These are phyloP conservation scores for Hypoxylon trugodes DNA, from an alignment of 495 filamentous ascomycete genomes.

Conservation along the genomic window DNA sequence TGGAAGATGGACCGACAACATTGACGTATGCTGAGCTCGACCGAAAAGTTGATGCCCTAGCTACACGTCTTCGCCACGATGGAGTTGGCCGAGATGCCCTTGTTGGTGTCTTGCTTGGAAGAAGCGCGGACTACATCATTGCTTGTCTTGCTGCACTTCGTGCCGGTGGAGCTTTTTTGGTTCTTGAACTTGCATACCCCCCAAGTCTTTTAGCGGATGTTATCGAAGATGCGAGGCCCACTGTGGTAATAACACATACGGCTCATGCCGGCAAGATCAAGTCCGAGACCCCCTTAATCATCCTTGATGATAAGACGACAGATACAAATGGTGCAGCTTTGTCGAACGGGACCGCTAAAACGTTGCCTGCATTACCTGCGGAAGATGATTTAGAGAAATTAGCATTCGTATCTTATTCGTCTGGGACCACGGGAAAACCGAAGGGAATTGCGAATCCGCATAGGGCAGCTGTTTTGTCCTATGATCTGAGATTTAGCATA, in stretches of 20 bases:
- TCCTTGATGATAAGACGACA: slow-evolving; percentile 57
- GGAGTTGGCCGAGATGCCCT: slow-evolving; percentile 69
- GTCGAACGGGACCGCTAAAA: slow-evolving; percentile 49
- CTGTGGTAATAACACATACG: slow-evolving; percentile 66
- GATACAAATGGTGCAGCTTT: slow-evolving; percentile 32
- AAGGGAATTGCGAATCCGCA: slow-evolving; percentile 77
- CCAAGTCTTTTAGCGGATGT: slow-evolving; percentile 70
- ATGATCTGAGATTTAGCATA: slow-evolving; percentile 68
- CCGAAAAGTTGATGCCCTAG: slow-evolving; percentile 61
- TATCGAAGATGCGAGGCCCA: slow-evolving; percentile 69
- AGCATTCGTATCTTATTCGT: slow-evolving; percentile 72
- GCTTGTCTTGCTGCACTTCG: slow-evolving; percentile 71
- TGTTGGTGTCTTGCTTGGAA: slow-evolving; percentile 71
- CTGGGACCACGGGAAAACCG: slow-evolving; percentile 72
- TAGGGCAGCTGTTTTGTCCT: slow-evolving; percentile 69
- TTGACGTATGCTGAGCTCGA: slow-evolving; percentile 72
- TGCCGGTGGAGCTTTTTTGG: slow-evolving; percentile 74
- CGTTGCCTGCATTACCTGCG: slow-evolving; percentile 55
- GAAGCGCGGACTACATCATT: slow-evolving; percentile 75
- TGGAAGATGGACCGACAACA: slow-evolving; percentile 64
- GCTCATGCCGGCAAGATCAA: slow-evolving; percentile 65
- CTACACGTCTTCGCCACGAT: slow-evolving; percentile 58
- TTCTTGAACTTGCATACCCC: slow-evolving; percentile 74
- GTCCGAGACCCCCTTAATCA: slow-evolving; percentile 60
- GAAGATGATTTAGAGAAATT: slow-evolving; percentile 70